Evolutionary conservation across 2,329 filamentous ascomycete species (phyloP).

Genomic region (Didymella pomorum): DNA sequence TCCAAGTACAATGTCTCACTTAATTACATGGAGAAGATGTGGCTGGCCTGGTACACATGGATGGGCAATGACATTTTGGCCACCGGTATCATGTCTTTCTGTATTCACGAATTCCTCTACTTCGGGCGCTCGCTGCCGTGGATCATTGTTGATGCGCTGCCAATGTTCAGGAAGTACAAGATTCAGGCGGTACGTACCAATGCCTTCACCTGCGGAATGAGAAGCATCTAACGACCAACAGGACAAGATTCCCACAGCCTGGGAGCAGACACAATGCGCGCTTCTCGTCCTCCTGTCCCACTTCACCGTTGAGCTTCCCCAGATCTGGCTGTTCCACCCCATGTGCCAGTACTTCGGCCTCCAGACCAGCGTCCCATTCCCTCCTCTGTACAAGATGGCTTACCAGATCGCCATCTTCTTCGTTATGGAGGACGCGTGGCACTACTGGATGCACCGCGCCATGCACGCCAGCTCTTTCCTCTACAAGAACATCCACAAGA

Average conservation of each 20-base stretch:
- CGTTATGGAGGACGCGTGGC: slow-evolving; percentile 94
- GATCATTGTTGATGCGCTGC: slow-evolving; percentile 89
- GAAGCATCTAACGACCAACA: slow-evolving; percentile 38
- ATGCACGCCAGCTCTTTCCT: slow-evolving; percentile 89
- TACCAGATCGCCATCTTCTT: slow-evolving; percentile 95
- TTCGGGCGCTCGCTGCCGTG: slow-evolving; percentile 91
- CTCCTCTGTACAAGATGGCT: slow-evolving; percentile 82
- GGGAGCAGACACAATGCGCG: slow-evolving; percentile 95
- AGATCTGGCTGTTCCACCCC: slow-evolving; percentile 99
- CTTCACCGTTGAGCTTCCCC: slow-evolving; percentile 96
- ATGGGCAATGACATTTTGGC: slow-evolving; percentile 98
- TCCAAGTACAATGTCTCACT: slow-evolving; percentile 81
- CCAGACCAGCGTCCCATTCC: slow-evolving; percentile 88
- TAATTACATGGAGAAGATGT: slow-evolving; percentile 85
- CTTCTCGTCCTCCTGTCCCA: slow-evolving; percentile 91
- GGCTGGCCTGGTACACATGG: slow-evolving; percentile 96
- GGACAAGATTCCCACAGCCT: slow-evolving; percentile 87
- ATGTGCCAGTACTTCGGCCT: slow-evolving; percentile 93
- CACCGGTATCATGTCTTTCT: slow-evolving; percentile 96
- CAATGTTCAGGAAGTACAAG: slow-evolving; percentile 92
- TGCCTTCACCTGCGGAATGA: not conserved
- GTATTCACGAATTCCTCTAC: slow-evolving; percentile 93
- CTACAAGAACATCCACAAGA: slow-evolving; percentile 97
- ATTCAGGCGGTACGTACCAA: slow-evolving; percentile 76
- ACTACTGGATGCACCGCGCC: slow-evolving; percentile 94